Percentiles rank a stretch among this genome's conserved stretches.
phyloP scores from a whole-genome alignment of 306 rosid genomes.

The Glycine latifolia region DNA sequence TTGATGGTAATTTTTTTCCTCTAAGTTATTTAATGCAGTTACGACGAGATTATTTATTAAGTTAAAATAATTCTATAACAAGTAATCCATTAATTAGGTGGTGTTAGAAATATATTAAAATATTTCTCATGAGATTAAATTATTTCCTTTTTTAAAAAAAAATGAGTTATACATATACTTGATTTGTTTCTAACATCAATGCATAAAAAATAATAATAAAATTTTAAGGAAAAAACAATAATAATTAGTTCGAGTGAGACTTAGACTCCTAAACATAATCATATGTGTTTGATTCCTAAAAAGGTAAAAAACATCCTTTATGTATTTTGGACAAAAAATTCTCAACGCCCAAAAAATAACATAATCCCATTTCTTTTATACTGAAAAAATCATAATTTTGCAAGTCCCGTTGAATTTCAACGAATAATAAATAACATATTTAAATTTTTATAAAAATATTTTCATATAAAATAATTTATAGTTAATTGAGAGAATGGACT shows the following conservation, averaged over 20 bases:
- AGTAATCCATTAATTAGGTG: too few relatives aligned
- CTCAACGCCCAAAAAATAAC: not conserved
- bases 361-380: not conserved
- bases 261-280: too few relatives aligned
- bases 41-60: too few relatives aligned
- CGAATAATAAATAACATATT: not conserved
- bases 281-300: too few relatives aligned
- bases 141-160: too few relatives aligned
- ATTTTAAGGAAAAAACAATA: not conserved
- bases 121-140: not conserved
- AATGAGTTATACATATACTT: not conserved
- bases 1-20: too few relatives aligned
- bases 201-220: not conserved
- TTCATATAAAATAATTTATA: too few relatives aligned
- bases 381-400: not conserved
- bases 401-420: not conserved
- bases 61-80: too few relatives aligned
- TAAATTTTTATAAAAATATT: not conserved
- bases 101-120: not conserved
- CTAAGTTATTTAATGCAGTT: too few relatives aligned
- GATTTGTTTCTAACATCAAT: not conserved
- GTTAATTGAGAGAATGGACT: too few relatives aligned
- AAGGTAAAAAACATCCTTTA: too few relatives aligned
- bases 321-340: not conserved
- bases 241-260: too few relatives aligned